Conservation (phyloP, 352 stramenopile genomes). For the Phytopythium delawarense region DNA sequence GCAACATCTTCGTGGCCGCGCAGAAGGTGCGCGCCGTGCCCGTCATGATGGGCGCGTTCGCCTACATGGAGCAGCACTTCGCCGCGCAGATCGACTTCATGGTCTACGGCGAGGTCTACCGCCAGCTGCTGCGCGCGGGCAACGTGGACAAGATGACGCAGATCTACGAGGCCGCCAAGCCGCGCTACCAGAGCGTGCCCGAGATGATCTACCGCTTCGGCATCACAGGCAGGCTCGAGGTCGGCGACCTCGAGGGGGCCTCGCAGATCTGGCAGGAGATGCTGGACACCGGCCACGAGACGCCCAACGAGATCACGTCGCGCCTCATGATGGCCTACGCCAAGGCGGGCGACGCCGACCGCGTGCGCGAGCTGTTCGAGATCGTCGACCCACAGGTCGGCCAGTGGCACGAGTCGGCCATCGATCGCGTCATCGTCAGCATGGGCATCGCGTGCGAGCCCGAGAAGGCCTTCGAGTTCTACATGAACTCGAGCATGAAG, state of each 20-base stretch:
- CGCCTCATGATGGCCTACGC: slow-evolving; percentile 55
- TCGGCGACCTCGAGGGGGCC: slow-evolving; percentile 39
- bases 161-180: slow-evolving; percentile 44
- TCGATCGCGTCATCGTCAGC: slow-evolving; percentile 66
- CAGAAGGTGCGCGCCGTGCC: slow-evolving; percentile 40
- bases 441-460: slow-evolving; percentile 63
- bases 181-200: slow-evolving; percentile 39
- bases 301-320: slow-evolving; percentile 68
- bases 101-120: slow-evolving; percentile 63
- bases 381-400: slow-evolving; percentile 56
- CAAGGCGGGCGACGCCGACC: slow-evolving; percentile 32
- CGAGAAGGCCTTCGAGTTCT: slow-evolving; percentile 68
- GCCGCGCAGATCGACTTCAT: slow-evolving; percentile 48
- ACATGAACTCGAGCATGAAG: slow-evolving; percentile 79
- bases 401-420: slow-evolving; percentile 60
- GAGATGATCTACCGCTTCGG: slow-evolving; percentile 74
- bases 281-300: slow-evolving; percentile 41
- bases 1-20: slow-evolving; percentile 46
- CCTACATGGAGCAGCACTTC: slow-evolving; percentile 39
- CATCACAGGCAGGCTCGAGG: slow-evolving; percentile 53
- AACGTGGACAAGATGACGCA: slow-evolving; percentile 32
- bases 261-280: slow-evolving; percentile 50
- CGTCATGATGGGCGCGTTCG: slow-evolving; percentile 50
- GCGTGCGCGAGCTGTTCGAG: slow-evolving; percentile 49
- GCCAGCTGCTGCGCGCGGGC: slow-evolving; percentile 34